Conservation (phyloP, 2,329 filamentous ascomycete species). For the Claviceps purpurea region DNA sequence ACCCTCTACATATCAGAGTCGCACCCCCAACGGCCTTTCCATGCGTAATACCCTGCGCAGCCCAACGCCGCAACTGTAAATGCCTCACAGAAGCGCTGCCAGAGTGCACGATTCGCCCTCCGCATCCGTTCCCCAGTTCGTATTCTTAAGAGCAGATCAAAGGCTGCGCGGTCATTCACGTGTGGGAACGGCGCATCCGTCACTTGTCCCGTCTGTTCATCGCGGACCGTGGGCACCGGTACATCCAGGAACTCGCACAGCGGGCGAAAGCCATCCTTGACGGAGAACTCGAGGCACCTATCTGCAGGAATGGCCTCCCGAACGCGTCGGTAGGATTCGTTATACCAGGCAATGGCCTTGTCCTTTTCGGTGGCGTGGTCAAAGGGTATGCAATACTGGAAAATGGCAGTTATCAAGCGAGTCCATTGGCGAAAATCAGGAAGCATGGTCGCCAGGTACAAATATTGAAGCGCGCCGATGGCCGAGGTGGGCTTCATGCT, state of each 20-base stretch:
- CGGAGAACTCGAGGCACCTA: slow-evolving; percentile 24
- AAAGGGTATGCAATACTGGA: slow-evolving; percentile 13
- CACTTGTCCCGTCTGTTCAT: slow-evolving; percentile 17
- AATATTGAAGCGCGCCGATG: slow-evolving; percentile 4
- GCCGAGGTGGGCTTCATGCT: not conserved
- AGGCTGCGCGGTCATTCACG: slow-evolving; percentile 18
- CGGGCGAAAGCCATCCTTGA: slow-evolving; percentile 27
- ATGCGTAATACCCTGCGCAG: slow-evolving; percentile 17
- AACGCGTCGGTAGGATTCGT: slow-evolving; percentile 22
- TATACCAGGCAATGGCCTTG: slow-evolving; percentile 24
- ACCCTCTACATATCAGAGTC: too few relatives aligned
- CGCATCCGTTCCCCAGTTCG: slow-evolving; percentile 1
- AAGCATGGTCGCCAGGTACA: slow-evolving; percentile 19
- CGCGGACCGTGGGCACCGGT: slow-evolving; percentile 19
- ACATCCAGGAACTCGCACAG: slow-evolving; percentile 27
- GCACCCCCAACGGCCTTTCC: slow-evolving; percentile 15
- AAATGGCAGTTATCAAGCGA: slow-evolving; percentile 16
- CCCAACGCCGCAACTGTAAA: slow-evolving; percentile 13
- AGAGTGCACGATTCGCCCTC: slow-evolving; percentile 14
- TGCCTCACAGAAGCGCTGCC: slow-evolving; percentile 12
- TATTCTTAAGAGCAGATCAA: slow-evolving; percentile 5
- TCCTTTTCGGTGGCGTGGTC: slow-evolving; percentile 21
- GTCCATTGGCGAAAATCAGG: slow-evolving; percentile 11
- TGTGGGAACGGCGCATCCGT: slow-evolving; percentile 21
- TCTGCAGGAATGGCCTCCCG: slow-evolving; percentile 19